Percentiles rank a stretch among this genome's conserved stretches.
phyloP scores from a whole-genome alignment of 148 eudicot genomes.

The Fagopyrum tataricum region DNA sequence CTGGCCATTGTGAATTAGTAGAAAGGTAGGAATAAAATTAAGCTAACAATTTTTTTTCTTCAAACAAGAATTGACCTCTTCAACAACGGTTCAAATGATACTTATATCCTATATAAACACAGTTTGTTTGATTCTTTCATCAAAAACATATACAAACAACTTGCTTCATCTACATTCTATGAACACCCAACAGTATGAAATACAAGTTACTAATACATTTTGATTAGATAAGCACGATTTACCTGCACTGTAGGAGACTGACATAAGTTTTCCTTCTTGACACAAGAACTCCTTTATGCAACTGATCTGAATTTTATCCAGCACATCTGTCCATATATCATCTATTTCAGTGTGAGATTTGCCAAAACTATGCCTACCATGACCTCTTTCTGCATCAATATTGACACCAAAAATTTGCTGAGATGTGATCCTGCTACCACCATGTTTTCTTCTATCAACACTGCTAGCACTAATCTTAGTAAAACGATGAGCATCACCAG shows the following conservation, averaged over 20 bases:
- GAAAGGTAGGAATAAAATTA: neutral
- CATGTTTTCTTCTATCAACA: constrained; percentile 30
- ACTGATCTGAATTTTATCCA: constrained; percentile 48
- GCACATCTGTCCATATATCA: constrained; percentile 83
- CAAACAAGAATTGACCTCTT: too few species aligned
- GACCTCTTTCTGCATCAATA: constrained; percentile 24
- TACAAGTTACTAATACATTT: too few species aligned
- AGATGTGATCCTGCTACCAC: constrained; percentile 16
- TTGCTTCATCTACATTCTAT: neutral
- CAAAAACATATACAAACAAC: neutral
- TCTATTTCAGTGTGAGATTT: constrained; percentile 42
- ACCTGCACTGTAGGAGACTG: constrained; percentile 84
- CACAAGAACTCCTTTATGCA: constrained; percentile 72
- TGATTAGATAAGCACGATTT: constrained; percentile 13
- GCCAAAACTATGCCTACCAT: constrained; percentile 21
- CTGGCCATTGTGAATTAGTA: neutral
- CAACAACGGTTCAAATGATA: too few species aligned
- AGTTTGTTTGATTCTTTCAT: neutral
- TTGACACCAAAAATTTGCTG: constrained; percentile 16
- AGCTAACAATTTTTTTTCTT: neutral
- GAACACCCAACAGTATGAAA: neutral
- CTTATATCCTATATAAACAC: neutral
- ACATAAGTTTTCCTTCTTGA: constrained; percentile 74
- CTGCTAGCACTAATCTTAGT: constrained; percentile 26
- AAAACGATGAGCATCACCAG: constrained; percentile 24